phyloP scores from a whole-genome alignment of 768 basidiomycete genomes.

The Russula dissimulans region DNA sequence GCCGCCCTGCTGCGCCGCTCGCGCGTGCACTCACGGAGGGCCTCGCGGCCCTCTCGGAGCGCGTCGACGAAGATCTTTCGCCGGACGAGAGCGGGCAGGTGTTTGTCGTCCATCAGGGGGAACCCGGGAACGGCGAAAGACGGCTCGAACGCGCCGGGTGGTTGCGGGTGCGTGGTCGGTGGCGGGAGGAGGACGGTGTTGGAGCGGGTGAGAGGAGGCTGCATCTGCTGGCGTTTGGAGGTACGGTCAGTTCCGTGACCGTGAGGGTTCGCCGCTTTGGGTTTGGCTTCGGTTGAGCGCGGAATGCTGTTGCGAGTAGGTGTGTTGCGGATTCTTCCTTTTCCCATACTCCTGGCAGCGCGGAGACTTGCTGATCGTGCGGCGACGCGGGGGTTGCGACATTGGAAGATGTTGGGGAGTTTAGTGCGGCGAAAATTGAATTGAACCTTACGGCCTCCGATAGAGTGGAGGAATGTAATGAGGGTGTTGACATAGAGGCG shows the following conservation, averaged over 20 bases:
- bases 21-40: not conserved
- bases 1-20: not conserved
- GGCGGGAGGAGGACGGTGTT: not conserved
- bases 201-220: not conserved
- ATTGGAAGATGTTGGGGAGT: slow-evolving; percentile 11
- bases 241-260: not conserved
- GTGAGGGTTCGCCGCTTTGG: not conserved
- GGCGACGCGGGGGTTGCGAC: not conserved
- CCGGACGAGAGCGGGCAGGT: not conserved
- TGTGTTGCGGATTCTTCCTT: not conserved
- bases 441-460: not conserved
- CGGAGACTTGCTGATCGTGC: slow-evolving; percentile 3
- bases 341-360: not conserved
- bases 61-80: slow-evolving; percentile 8
- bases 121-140: not conserved
- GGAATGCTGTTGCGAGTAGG: not conserved
- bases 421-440: not conserved
- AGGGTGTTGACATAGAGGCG: not conserved
- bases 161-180: not conserved
- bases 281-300: not conserved
- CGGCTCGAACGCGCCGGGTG: slow-evolving; percentile 1
- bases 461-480: not conserved
- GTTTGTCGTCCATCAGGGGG: not conserved
- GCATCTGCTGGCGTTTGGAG: not conserved
- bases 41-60: not conserved